Conservation (phyloP, 2,329 filamentous ascomycete genomes). For the Fusarium sterilihyphosum region DNA sequence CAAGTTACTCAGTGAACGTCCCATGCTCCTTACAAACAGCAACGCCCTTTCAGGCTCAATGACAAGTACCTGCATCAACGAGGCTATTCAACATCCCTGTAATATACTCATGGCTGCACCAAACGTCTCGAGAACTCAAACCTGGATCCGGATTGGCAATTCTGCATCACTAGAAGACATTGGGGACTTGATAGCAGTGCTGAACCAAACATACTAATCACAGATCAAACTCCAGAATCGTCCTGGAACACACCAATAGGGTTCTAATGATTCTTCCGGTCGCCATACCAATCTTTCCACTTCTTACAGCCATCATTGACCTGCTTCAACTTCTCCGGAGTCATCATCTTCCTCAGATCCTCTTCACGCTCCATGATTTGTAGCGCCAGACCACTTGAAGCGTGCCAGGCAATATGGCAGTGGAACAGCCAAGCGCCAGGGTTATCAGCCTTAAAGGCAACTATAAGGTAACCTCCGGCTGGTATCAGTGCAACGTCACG, state of each 20-base stretch:
- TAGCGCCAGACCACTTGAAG: slow-evolving; percentile 16
- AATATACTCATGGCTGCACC: not conserved
- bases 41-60: not conserved
- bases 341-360: slow-evolving; percentile 12
- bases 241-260: not conserved
- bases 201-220: too few relatives aligned
- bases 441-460: slow-evolving; percentile 19
- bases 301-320: slow-evolving; percentile 3
- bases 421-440: slow-evolving; percentile 25
- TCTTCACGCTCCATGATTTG: slow-evolving; percentile 22
- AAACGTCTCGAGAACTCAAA: not conserved
- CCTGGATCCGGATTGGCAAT: not conserved
- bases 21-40: not conserved
- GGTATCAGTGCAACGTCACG: slow-evolving; percentile 19
- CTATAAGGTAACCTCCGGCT: slow-evolving; percentile 10
- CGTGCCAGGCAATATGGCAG: slow-evolving; percentile 25
- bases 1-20: too few relatives aligned
- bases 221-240: not conserved
- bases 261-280: slow-evolving; percentile 1
- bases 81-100: not conserved
- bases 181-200: too few relatives aligned
- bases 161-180: not conserved
- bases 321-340: slow-evolving; percentile 4
- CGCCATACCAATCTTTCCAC: slow-evolving; percentile 23
- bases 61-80: not conserved